Conservation (phyloP, 1,284 basidiomycete species). For the Athelia psychrophila region DNA sequence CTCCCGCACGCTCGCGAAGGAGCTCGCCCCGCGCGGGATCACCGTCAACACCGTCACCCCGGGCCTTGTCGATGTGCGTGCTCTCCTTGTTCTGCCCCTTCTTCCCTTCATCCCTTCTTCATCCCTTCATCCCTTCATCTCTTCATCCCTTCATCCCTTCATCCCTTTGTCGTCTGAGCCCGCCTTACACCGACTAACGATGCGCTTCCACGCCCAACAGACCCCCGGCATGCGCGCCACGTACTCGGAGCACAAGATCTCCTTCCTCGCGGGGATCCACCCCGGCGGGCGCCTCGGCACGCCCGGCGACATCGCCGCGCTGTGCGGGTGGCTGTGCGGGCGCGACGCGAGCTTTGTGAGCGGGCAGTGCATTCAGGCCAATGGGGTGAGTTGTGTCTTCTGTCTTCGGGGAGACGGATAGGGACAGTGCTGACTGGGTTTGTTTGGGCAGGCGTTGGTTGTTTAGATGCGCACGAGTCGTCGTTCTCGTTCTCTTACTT, state of each 20-base stretch:
- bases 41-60: constrained; percentile 58
- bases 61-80: constrained; percentile 51
- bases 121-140: no score
- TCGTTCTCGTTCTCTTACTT: no score
- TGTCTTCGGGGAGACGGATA: constrained; percentile 11
- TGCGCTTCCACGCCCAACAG: no score
- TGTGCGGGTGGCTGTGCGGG: constrained; percentile 50
- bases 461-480: no score
- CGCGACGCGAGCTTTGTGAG: constrained; percentile 53
- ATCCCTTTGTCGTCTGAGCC: no score
- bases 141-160: no score
- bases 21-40: constrained; percentile 47
- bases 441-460: neutral
- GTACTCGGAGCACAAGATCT: constrained; percentile 43
- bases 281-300: constrained; percentile 45
- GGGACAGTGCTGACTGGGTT: neutral
- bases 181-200: no score
- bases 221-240: no score
- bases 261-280: constrained; percentile 40
- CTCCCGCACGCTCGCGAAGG: constrained; percentile 55
- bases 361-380: constrained; percentile 51
- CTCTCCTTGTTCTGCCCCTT: constrained; percentile 38
- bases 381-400: constrained; percentile 43
- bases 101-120: no score
- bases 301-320: constrained; percentile 51